Base-by-base conservation (phyloP, 2,329 filamentous ascomycete genomes). In the Fusarium decemcellulare region DNA sequence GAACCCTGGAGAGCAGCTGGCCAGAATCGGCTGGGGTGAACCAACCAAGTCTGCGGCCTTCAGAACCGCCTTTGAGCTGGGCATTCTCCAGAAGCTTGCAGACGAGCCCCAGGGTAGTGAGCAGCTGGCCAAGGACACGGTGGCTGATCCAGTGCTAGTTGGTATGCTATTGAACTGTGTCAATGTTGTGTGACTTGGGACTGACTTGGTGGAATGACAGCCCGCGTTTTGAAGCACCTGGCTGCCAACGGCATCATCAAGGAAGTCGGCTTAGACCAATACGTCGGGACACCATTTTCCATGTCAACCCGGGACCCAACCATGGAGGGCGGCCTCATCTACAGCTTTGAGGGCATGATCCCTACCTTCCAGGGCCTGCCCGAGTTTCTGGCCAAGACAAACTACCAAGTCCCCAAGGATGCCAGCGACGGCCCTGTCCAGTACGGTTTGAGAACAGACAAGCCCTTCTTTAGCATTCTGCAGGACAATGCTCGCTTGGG, bases 391-490 rank as follows among this genome's bases (percentile, higher is more conserved):
- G 70, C 74, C 18, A 77, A 76, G 53, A 79, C 68, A 11, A 68
- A 69, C 6, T 81, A 81, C 59, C 67, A 72, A 51, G 78, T 79
- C 18, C 78, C 79, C 14, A 69, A 72, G 30, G 63, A 76, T 5
- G 67, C 61, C 10, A 53, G 52, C n/a, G 75, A 76, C 34, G 66
- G 65, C 1, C 69, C 65, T 11, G 65, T 67, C 5, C 65, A 70
- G 40, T 60, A 68, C 39, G 62, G 65, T 2, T 11, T 70, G 8
- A 58, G 64, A 34, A 68, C 72, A n/a, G 65, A 74, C 14, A 76
- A 76, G 27, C 56, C 65, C 29, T 78, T 80, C 71, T 81, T 81
- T 36, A 76, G 65, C 4, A 75, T 78, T 4, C 64, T 78, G 11
- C 72, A 75, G 44, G 70, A 73, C 16, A 77, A 74, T n/a, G 68